A percentile compares a stretch with the other conserved stretches of the same genome.
Evolutionary conservation across 306 rosid species (phyloP).

Genomic region (Canavalia ensiformis): DNA sequence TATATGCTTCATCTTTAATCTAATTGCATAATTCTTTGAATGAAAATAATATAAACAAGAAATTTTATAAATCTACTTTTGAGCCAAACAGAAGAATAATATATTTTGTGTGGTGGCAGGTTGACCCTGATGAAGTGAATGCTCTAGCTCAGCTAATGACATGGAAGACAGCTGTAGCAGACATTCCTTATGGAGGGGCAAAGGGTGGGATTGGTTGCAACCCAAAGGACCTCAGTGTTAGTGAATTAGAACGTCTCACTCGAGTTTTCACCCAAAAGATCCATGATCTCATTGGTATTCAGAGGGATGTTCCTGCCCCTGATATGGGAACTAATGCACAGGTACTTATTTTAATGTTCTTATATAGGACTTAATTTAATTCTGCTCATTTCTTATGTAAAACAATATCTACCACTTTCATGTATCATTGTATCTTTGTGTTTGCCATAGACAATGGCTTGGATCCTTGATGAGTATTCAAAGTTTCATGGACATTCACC

Average conservation of each 20-base stretch:
- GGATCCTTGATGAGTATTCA: constrained; percentile 82
- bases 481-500: constrained; percentile 84
- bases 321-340: constrained; percentile 81
- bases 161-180: constrained; percentile 77
- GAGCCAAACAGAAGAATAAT: not conserved
- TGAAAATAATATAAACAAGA: no score
- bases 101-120: constrained; percentile 47
- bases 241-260: constrained; percentile 73
- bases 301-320: constrained; percentile 82
- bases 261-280: constrained; percentile 81
- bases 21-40: no score
- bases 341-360: constrained; percentile 44
- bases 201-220: constrained; percentile 84
- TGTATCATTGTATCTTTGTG: not conserved
- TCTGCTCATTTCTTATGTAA: not conserved
- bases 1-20: no score
- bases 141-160: constrained; percentile 85
- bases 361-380: not conserved
- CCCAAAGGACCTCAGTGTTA: constrained; percentile 66
- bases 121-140: constrained; percentile 80
- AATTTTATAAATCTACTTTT: not conserved
- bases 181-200: constrained; percentile 84
- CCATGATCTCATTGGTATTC: constrained; percentile 76
- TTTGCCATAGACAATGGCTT: constrained; percentile 73
- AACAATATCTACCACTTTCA: not conserved